Percentiles rank a stretch among this genome's conserved stretches.
These are phyloP conservation scores for Trypethelium eluteriae DNA, from an alignment of 495 filamentous ascomycete species.

Conservation along the genomic window DNA sequence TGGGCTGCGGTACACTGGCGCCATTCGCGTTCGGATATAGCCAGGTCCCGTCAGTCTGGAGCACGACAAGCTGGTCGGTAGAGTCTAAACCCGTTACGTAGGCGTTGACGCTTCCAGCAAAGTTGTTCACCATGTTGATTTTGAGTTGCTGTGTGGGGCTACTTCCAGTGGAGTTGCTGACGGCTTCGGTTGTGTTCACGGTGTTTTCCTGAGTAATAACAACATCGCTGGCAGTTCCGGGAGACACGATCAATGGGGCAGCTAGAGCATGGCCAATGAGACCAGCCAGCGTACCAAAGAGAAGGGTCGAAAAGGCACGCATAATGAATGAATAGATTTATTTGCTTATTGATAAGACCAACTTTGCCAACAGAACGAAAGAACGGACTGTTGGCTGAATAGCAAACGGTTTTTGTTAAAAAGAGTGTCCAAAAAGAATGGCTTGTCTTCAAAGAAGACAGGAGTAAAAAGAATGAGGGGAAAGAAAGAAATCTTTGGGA, in stretches of 20 bases:
- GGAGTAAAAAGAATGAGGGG: neutral
- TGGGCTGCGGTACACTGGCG: conserved; percentile 24
- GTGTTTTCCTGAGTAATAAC: conserved; percentile 21
- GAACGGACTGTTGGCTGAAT: neutral
- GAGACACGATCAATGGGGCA: conserved; percentile 15
- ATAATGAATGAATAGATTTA: neutral
- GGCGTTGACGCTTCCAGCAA: conserved; percentile 33
- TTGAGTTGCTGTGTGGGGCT: neutral
- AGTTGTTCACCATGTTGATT: conserved; percentile 38
- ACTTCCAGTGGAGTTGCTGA: neutral
- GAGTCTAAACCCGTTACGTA: conserved; percentile 38
- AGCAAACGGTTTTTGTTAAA: neutral
- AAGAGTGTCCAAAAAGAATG: neutral
- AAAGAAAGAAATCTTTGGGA: neutral
- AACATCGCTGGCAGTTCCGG: conserved; percentile 18
- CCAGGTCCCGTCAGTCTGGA: conserved; percentile 34
- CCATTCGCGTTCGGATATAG: conserved; percentile 33
- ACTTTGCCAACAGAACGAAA: neutral
- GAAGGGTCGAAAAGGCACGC: neutral
- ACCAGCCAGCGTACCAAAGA: neutral
- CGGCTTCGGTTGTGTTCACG: conserved; percentile 18
- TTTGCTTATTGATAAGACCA: neutral
- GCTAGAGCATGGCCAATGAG: conserved; percentile 9
- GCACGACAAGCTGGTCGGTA: conserved; percentile 32
- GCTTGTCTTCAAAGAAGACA: neutral